Conservation (phyloP, 1,284 basidiomycete genomes). For the Malassezia vespertilionis region DNA sequence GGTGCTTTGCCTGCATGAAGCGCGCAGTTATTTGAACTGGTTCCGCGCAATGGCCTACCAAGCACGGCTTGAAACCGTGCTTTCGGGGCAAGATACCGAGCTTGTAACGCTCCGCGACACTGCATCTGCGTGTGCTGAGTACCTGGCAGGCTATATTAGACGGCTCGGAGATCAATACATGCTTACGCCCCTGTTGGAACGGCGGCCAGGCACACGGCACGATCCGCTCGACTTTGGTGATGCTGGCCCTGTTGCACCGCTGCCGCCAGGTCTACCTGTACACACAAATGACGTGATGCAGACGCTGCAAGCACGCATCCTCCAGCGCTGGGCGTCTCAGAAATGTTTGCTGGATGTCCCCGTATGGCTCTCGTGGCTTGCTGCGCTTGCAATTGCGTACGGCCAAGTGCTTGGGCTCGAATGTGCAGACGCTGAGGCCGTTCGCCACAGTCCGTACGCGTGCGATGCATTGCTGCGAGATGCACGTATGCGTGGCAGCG, state of each 20-base stretch:
- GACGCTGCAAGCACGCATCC: conserved; percentile 6
- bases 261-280: neutral
- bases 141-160: too few relatives aligned
- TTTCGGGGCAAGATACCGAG: neutral
- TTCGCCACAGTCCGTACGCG: neutral
- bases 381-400: conserved; percentile 9
- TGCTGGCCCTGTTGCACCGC: neutral
- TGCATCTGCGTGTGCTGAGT: too few relatives aligned
- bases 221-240: conserved; percentile 15
- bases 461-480: neutral
- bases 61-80: conserved; percentile 1
- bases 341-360: neutral
- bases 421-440: neutral
- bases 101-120: neutral
- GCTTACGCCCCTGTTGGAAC: neutral
- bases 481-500: neutral
- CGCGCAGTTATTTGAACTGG: conserved; percentile 1
- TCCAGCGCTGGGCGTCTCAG: neutral
- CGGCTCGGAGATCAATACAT: too few relatives aligned
- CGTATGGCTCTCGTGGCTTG: conserved; percentile 6
- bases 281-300: neutral
- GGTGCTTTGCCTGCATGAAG: conserved; percentile 6
- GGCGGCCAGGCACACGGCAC: conserved; percentile 5
- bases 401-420: neutral
- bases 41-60: conserved; percentile 5